Evolutionary conservation across 2,329 filamentous ascomycete species (phyloP).

Genomic region (Venturia carpophila): DNA sequence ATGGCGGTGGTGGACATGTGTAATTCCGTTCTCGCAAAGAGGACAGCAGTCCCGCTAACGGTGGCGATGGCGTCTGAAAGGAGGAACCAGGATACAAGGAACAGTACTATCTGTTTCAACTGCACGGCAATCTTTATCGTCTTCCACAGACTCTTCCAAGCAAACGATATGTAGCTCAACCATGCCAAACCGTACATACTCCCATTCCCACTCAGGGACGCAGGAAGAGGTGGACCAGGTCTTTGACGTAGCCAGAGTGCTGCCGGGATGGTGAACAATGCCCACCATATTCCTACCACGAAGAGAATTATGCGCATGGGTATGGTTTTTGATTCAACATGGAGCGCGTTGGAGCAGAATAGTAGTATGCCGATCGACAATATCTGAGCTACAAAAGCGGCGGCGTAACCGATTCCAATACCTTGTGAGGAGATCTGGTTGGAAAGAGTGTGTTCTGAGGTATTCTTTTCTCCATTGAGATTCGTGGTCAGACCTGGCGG

Average conservation of each 20-base stretch:
- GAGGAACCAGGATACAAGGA: conserved; percentile 81
- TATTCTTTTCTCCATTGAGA: conserved; percentile 29
- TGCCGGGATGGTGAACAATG: conserved; percentile 74
- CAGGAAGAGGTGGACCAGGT: conserved; percentile 70
- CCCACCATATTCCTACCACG: conserved; percentile 82
- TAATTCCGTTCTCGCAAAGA: conserved; percentile 86
- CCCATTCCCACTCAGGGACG: conserved; percentile 16
- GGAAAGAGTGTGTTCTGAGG: conserved; percentile 64
- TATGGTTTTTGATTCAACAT: conserved; percentile 61
- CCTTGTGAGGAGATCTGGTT: conserved; percentile 81
- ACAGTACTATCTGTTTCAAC: conserved; percentile 63
- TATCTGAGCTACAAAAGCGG: conserved; percentile 72
- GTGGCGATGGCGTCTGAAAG: conserved; percentile 89
- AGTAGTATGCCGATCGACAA: conserved; percentile 68
- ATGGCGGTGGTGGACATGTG: conserved; percentile 80
- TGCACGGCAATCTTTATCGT: conserved; percentile 65
- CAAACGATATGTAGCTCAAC: conserved; percentile 66
- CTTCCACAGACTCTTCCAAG: conserved; percentile 73
- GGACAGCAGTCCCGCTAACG: conserved; percentile 83
- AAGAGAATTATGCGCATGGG: conserved; percentile 75
- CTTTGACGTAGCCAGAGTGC: conserved; percentile 75
- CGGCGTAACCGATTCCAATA: conserved; percentile 82
- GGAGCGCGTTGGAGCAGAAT: conserved; percentile 32
- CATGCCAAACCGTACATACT: conserved; percentile 32
- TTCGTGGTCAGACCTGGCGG: background rate